Conservation (phyloP, 2,329 filamentous ascomycete species). For the Beauveria sp. region DNA sequence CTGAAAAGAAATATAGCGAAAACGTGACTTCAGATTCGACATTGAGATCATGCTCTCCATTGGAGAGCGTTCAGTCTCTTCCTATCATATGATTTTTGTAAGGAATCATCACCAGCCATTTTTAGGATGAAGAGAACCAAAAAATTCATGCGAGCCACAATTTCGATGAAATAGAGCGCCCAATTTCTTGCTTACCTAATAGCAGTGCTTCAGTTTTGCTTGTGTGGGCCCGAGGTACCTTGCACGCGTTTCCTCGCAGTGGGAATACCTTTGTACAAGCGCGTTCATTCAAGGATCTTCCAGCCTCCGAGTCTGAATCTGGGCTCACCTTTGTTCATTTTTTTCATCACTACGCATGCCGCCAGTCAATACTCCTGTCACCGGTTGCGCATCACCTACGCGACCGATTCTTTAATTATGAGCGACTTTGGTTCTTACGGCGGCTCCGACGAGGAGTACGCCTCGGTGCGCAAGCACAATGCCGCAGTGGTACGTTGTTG, state of each 20-base stretch:
- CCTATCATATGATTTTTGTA: constrained; percentile 52
- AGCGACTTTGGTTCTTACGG: constrained; percentile 64
- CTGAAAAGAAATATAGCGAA: background rate
- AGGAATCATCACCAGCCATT: constrained; percentile 55
- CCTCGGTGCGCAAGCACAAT: constrained; percentile 72
- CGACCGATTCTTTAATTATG: constrained; percentile 38
- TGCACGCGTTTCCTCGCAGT: background rate
- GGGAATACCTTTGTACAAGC: background rate
- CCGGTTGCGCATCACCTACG: constrained; percentile 5
- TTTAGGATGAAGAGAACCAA: constrained; percentile 26
- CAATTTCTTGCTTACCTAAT: constrained; percentile 17
- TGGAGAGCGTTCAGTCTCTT: constrained; percentile 57
- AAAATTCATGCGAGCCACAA: constrained; percentile 16
- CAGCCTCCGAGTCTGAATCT: background rate
- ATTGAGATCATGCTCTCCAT: constrained; percentile 54
- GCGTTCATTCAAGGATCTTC: background rate
- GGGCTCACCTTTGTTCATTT: background rate
- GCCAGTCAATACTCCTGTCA: background rate
- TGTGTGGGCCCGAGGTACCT: background rate
- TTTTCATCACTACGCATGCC: constrained; percentile 2
- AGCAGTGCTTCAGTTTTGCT: constrained; percentile 9
- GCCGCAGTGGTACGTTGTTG: constrained; percentile 57
- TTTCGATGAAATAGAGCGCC: constrained; percentile 16
- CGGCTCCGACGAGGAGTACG: constrained; percentile 72
- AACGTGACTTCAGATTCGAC: constrained; percentile 51